Conservation (phyloP, 1,284 basidiomycete genomes). For the Psilocybe mexicana region DNA sequence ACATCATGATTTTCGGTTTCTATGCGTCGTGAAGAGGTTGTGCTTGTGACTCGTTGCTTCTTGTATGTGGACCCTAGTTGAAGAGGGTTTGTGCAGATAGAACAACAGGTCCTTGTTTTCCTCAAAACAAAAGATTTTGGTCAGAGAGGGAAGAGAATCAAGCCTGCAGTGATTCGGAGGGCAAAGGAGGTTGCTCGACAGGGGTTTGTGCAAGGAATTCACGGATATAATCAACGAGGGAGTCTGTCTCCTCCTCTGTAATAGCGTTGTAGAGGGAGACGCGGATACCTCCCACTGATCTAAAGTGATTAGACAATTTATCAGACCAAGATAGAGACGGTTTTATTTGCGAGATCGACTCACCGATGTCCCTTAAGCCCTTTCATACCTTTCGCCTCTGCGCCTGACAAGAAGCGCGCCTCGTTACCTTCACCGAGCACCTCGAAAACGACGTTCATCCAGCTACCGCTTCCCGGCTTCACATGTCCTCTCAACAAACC, state of each 20-base stretch:
- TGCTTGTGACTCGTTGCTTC: neutral
- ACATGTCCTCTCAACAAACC: conserved; percentile 74
- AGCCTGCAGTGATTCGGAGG: conserved; percentile 17
- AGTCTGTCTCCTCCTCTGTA: conserved; percentile 75
- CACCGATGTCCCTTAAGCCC: conserved; percentile 91
- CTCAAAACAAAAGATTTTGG: neutral
- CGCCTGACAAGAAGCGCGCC: conserved; percentile 76
- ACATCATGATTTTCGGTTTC: neutral
- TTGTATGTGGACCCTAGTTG: neutral
- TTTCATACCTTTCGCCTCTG: conserved; percentile 77
- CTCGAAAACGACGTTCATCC: conserved; percentile 94
- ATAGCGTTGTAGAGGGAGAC: conserved; percentile 96
- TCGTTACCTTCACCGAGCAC: conserved; percentile 69
- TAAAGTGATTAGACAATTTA: conserved; percentile 7
- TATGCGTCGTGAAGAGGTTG: neutral
- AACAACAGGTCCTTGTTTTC: neutral
- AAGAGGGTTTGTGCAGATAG: neutral
- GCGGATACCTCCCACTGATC: conserved; percentile 67
- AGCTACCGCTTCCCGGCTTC: conserved; percentile 72
- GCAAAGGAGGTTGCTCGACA: conserved; percentile 18
- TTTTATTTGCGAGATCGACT: conserved; percentile 7
- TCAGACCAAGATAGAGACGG: conserved; percentile 1
- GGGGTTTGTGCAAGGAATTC: conserved; percentile 45
- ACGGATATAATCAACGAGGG: conserved; percentile 60
- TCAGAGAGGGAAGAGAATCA: neutral